Evolutionary conservation across 768 basidiomycete genomes (phyloP), one percentile per base, ranked within the genome.

Genomic region (Kwoniella europaea): DNA sequence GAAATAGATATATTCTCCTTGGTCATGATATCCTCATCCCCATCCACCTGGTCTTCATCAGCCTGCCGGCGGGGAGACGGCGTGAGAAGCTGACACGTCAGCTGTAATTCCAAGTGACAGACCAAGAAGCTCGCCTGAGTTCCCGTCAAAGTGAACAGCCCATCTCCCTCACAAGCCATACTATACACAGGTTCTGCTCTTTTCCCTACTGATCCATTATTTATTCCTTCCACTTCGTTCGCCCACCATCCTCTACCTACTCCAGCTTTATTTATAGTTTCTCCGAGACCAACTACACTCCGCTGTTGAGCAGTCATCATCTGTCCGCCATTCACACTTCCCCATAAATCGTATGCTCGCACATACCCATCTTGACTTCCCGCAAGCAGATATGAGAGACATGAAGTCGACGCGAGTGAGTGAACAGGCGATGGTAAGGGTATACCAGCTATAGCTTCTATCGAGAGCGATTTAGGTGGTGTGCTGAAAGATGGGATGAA

Each of bases 341-440:
- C 82, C 84, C 93, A 97, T 59, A 96, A 88, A 82, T 98, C 93
- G 84, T 95, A 98, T 85, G 92, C 88, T 46, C 94, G 89, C 55
- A 98, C 91, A 75, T 93, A 94, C 10, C 94, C 95, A 81, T 98
- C 94, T 74, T 96, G 91, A 13, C 92, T 92, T 44, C 94, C 94
- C 15, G 95, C 95, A 42, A 96, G 83, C 22, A 97, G 86, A 80
- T 94, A 92, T 20, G 91, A 89, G 88, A 95, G 89, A 84, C 94
- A 96, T 29, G 88, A 84, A 0, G 93, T 94, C 3, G 91, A 87
- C 10, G 94, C 91, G 13, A 98, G 88, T n/a, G 91, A 87, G 83
- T 97, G 92, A 0, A 92, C 93, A 4, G 93, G 90, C 4, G 88
- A 89, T 4, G 93, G 93, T 73, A 95, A 92, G 1, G 95, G 92